These are phyloP conservation scores for Russula earlei DNA, from an alignment of 768 basidiomycete species.

Conservation along the genomic window DNA sequence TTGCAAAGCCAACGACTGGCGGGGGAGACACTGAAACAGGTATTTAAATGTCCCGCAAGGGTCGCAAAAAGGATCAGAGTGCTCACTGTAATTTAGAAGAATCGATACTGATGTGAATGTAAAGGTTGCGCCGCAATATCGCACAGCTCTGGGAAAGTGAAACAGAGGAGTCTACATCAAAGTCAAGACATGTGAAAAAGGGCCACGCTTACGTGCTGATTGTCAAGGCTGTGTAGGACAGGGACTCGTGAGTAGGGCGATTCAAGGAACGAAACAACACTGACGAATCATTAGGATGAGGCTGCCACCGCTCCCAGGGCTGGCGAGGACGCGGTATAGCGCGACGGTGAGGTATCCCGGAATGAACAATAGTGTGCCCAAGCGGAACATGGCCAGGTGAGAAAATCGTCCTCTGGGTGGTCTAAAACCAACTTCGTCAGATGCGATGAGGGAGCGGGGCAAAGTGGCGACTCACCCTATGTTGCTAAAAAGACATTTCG, in stretches of 20 bases:
- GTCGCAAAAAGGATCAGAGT: background rate
- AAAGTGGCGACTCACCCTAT: slow-evolving; percentile 26
- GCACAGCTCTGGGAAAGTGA: slow-evolving; percentile 63
- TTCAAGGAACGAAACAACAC: slow-evolving; percentile 22
- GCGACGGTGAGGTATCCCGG: slow-evolving; percentile 80
- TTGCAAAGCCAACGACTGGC: slow-evolving; percentile 79
- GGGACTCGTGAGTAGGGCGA: slow-evolving; percentile 6
- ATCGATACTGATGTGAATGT: slow-evolving; percentile 87
- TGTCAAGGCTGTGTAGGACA: slow-evolving; percentile 38
- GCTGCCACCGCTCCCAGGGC: slow-evolving; percentile 58
- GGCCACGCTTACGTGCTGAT: slow-evolving; percentile 63
- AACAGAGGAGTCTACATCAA: background rate
- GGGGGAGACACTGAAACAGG: slow-evolving; percentile 74
- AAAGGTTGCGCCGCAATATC: slow-evolving; percentile 84
- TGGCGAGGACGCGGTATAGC: slow-evolving; percentile 65
- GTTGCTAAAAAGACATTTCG: slow-evolving; percentile 23
- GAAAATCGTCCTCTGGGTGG: slow-evolving; percentile 78
- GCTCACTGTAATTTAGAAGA: slow-evolving; percentile 72
- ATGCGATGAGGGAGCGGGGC: background rate
- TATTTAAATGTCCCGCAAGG: background rate
- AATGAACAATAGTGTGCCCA: slow-evolving; percentile 79
- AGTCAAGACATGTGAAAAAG: background rate
- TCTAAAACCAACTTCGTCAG: slow-evolving; percentile 28
- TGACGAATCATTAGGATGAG: slow-evolving; percentile 72
- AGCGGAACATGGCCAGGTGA: slow-evolving; percentile 82